Percentiles rank a stretch among this genome's conserved stretches.
phyloP scores from a whole-genome alignment of 345 rosid genomes.

The Excoecaria cochinchinensis region DNA sequence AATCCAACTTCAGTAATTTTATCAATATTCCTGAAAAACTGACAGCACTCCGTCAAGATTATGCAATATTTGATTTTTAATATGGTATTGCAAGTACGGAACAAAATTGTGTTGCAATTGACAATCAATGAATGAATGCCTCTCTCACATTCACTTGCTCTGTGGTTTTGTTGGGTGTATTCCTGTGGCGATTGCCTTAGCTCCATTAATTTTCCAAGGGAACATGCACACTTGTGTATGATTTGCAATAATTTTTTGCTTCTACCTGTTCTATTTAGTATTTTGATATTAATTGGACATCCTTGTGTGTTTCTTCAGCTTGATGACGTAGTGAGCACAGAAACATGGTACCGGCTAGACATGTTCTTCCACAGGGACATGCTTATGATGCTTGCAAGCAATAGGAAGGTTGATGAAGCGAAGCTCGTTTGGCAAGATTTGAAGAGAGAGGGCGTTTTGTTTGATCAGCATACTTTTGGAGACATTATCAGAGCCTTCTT shows the following conservation, averaged over 20 bases:
- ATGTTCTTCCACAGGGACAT: constrained; percentile 91
- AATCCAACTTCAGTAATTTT: not conserved
- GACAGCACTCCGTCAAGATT: not conserved
- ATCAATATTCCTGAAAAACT: not conserved
- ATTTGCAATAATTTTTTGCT: not conserved
- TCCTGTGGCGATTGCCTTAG: too few species aligned
- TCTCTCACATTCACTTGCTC: not conserved
- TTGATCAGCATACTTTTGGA: constrained; percentile 89
- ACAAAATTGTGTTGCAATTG: not conserved
- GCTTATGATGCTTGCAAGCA: constrained; percentile 92
- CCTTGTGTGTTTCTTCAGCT: constrained; percentile 43
- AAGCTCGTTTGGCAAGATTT: constrained; percentile 77
- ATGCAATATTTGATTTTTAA: not conserved
- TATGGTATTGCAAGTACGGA: not conserved
- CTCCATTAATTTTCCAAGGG: not conserved
- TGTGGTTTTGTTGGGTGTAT: too few species aligned
- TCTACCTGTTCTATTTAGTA: not conserved
- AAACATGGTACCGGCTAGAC: constrained; percentile 92
- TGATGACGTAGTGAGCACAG: constrained; percentile 73
- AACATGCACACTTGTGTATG: not conserved
- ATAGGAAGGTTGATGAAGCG: constrained; percentile 61
- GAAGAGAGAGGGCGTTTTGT: constrained; percentile 71
- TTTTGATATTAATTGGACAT: not conserved
- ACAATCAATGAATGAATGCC: not conserved
- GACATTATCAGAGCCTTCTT: constrained; percentile 72